phyloP scores from a whole-genome alignment of 768 basidiomycete species.

The Rhodotorula graminis region DNA sequence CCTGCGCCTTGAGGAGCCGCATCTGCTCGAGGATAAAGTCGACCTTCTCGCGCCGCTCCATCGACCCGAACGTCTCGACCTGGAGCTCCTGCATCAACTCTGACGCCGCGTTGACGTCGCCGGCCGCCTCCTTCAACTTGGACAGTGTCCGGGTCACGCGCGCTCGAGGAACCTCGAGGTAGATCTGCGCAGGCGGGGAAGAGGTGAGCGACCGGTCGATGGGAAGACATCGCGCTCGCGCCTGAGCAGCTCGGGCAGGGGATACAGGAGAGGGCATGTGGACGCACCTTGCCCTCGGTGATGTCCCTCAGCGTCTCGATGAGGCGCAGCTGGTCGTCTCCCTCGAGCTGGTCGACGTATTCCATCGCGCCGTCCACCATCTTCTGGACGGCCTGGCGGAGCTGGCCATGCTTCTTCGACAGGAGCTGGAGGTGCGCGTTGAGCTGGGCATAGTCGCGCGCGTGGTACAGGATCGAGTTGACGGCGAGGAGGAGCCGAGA shows the following conservation, averaged over 20 bases:
- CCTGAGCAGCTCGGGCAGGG: no score
- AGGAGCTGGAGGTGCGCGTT: slow-evolving; percentile 57
- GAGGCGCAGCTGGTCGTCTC: slow-evolving; percentile 74
- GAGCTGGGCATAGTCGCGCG: slow-evolving; percentile 55
- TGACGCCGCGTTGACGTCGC: slow-evolving; percentile 60
- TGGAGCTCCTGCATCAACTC: slow-evolving; percentile 90
- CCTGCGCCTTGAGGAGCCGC: slow-evolving; percentile 67
- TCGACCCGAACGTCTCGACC: slow-evolving; percentile 97
- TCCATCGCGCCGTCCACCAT: slow-evolving; percentile 80
- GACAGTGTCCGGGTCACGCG: slow-evolving; percentile 84
- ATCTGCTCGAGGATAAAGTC: slow-evolving; percentile 98
- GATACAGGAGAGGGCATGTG: neutral
- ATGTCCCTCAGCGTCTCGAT: slow-evolving; percentile 83
- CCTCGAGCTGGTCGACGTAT: slow-evolving; percentile 75
- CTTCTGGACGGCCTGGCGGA: slow-evolving; percentile 82
- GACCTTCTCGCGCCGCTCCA: slow-evolving; percentile 96
- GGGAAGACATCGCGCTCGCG: no score
- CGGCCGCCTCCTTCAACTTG: slow-evolving; percentile 72
- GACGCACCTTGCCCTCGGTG: slow-evolving; percentile 88
- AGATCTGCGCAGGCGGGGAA: slow-evolving; percentile 60
- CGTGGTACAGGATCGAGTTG: slow-evolving; percentile 65
- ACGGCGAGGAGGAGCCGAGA: slow-evolving; percentile 73
- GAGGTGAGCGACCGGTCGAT: no score
- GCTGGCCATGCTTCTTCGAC: slow-evolving; percentile 94
- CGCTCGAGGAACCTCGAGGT: slow-evolving; percentile 91